phyloP scores from a whole-genome alignment of 2,329 filamentous ascomycete species.

The Botrytis galanthina region DNA sequence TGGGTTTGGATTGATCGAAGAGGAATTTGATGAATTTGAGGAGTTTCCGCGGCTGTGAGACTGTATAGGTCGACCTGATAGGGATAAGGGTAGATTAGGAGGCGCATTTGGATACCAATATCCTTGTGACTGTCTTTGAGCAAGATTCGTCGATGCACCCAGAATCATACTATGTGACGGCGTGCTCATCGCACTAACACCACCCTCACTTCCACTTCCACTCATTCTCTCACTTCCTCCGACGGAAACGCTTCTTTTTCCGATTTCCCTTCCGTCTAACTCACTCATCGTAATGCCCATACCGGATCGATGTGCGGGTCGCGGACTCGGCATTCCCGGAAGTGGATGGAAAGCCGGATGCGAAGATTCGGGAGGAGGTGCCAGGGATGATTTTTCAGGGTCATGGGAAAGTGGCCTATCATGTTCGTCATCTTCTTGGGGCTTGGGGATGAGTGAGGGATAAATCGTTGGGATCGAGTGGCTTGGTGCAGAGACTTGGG shows the following conservation, averaged over 20 bases:
- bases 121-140: neutral
- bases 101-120: neutral
- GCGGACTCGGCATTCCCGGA: neutral
- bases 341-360: conserved; percentile 14
- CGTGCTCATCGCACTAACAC: conserved; percentile 1
- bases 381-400: conserved; percentile 13
- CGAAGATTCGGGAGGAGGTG: conserved; percentile 3
- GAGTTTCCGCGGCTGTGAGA: neutral
- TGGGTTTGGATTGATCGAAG: neutral
- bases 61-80: neutral
- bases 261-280: neutral
- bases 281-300: conserved; percentile 7
- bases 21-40: neutral
- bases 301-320: neutral
- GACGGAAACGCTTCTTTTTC: neutral
- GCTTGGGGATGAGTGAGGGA: neutral
- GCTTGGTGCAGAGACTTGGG: neutral
- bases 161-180: neutral
- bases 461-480: neutral
- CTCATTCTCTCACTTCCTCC: neutral
- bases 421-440: neutral
- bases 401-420: neutral
- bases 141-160: neutral
- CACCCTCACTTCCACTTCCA: neutral
- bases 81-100: neutral